Conservation (phyloP, 1,139 yeast species). For the Taphrina betulina region DNA sequence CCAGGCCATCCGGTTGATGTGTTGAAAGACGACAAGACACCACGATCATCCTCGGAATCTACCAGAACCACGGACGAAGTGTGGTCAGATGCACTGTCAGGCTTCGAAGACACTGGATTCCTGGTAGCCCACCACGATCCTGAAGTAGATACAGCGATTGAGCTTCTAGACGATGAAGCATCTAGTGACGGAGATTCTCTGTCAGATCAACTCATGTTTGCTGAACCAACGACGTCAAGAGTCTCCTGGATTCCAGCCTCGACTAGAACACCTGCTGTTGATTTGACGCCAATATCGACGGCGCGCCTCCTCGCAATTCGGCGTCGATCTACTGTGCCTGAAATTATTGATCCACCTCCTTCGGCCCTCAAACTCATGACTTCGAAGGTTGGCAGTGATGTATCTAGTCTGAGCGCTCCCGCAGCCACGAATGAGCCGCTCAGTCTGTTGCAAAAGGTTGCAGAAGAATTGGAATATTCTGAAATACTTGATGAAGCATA, state of each 20-base stretch:
- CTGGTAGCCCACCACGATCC: conserved; percentile 28
- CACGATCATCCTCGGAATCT: conserved; percentile 16
- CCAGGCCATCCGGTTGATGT: neutral
- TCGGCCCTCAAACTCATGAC: conserved; percentile 74
- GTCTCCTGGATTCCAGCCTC: no score
- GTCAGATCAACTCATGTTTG: neutral
- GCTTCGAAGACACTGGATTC: conserved; percentile 8
- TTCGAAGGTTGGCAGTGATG: conserved; percentile 88
- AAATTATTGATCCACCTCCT: conserved; percentile 70
- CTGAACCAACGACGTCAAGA: neutral
- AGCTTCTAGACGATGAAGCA: neutral
- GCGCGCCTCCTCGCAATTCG: conserved; percentile 43
- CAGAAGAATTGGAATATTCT: conserved; percentile 78
- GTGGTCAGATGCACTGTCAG: conserved; percentile 19
- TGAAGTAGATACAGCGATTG: neutral
- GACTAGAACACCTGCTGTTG: neutral
- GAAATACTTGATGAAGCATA: conserved; percentile 64
- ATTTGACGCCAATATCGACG: neutral
- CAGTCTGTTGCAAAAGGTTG: conserved; percentile 70
- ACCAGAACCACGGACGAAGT: conserved; percentile 17
- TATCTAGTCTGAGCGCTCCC: conserved; percentile 87
- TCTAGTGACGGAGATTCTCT: conserved; percentile 22
- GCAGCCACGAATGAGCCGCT: conserved; percentile 91
- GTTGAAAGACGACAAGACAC: neutral
- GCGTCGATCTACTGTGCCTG: conserved; percentile 63